Evolutionary conservation across 768 basidiomycete genomes (phyloP).

Genomic region (Russula sp.): DNA sequence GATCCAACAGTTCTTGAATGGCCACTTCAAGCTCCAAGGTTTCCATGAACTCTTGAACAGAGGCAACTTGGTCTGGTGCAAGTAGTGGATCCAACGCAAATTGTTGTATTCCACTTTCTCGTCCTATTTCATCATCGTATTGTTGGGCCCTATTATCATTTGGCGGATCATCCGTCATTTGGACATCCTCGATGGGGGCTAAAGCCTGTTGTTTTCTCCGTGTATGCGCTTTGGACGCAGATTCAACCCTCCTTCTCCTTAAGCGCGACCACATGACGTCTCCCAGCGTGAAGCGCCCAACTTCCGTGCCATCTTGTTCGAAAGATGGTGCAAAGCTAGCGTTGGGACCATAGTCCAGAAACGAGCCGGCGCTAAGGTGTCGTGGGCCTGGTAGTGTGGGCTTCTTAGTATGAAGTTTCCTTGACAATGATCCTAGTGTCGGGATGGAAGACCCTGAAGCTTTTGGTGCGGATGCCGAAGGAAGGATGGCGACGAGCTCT

Average conservation of each 20-base stretch:
- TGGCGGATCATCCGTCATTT: constrained; percentile 5
- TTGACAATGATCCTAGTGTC: constrained; percentile 55
- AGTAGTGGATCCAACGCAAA: constrained; percentile 48
- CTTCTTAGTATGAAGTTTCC: constrained; percentile 37
- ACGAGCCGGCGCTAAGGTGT: constrained; percentile 55
- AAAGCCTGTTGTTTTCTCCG: not conserved
- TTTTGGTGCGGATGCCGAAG: constrained; percentile 42
- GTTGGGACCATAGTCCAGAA: constrained; percentile 74
- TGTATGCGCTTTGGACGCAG: constrained; percentile 24
- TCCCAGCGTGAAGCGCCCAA: constrained; percentile 57
- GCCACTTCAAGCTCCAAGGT: constrained; percentile 62
- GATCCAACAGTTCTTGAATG: constrained; percentile 60
- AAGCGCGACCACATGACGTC: constrained; percentile 51
- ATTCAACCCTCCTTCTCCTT: constrained; percentile 34
- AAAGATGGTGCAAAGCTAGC: constrained; percentile 75
- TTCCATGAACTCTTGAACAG: constrained; percentile 55
- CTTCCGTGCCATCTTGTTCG: constrained; percentile 68
- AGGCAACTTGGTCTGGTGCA: constrained; percentile 46
- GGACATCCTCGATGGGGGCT: not conserved
- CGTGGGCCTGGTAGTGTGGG: constrained; percentile 44
- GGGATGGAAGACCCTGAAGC: constrained; percentile 30
- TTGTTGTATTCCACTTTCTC: constrained; percentile 32
- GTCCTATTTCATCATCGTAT: constrained; percentile 16
- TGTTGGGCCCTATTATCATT: constrained; percentile 21
- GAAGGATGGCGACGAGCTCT: constrained; percentile 70